Evolutionary conservation across 2,329 filamentous ascomycete species (phyloP).

Genomic region (Aschersonia sp.): DNA sequence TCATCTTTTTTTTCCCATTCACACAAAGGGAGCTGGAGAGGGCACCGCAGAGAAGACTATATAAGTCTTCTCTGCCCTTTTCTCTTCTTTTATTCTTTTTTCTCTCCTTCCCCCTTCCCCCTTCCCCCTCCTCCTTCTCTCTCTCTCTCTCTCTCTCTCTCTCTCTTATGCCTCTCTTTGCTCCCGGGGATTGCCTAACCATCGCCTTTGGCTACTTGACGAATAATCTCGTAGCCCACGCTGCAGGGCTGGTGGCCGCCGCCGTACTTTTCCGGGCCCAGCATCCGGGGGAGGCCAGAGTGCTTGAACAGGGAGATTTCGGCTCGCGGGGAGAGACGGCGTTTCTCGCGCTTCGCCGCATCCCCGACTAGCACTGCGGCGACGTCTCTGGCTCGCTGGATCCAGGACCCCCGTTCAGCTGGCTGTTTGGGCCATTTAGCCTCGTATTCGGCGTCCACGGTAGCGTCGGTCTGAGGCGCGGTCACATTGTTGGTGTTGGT

Average conservation of each 20-base stretch:
- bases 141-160: too few species aligned
- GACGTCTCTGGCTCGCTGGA: constrained; percentile 23
- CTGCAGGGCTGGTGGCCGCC: constrained; percentile 28
- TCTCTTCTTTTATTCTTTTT: too few species aligned
- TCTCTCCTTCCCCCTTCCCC: too few species aligned
- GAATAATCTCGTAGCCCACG: constrained; percentile 41
- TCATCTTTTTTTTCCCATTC: too few species aligned
- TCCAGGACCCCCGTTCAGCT: constrained; percentile 11
- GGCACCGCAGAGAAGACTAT: too few species aligned
- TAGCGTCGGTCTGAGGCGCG: neutral
- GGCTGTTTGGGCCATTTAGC: neutral
- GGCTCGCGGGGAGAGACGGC: constrained; percentile 24
- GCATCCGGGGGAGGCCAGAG: constrained; percentile 22
- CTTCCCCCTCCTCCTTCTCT: too few species aligned
- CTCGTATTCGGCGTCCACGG: neutral
- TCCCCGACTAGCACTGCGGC: constrained; percentile 19
- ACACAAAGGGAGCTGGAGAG: too few species aligned
- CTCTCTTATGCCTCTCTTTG: too few species aligned
- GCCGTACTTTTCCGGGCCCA: constrained; percentile 24
- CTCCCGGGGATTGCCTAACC: constrained; percentile 22
- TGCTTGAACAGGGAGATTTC: constrained; percentile 26
- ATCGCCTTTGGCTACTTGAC: constrained; percentile 49
- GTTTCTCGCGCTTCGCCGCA: constrained; percentile 18
- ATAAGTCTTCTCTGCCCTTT: too few species aligned
- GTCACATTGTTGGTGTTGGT: too few species aligned